Conservation (phyloP, 352 stramenopile species). For the Hyaloperonospora arabidopsidis region DNA sequence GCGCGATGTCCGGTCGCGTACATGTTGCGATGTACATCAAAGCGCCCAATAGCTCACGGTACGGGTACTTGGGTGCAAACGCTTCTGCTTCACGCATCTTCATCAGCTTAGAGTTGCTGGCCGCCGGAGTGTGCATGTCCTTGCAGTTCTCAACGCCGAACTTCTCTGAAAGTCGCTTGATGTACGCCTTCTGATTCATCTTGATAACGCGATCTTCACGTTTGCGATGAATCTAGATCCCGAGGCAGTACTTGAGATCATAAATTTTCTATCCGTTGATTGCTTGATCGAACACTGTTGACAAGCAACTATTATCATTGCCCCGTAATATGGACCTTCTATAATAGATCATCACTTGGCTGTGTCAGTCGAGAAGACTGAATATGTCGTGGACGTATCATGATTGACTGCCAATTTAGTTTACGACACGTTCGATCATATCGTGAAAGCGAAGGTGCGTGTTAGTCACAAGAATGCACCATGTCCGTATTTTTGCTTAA, state of each 20-base stretch:
- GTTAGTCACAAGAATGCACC: too few species aligned
- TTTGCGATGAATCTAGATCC: neutral
- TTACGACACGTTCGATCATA: too few species aligned
- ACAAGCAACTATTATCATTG: neutral
- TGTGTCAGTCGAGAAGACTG: too few species aligned
- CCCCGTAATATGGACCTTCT: neutral
- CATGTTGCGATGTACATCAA: slow-evolving; percentile 1
- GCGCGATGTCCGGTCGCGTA: neutral
- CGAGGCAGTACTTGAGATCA: slow-evolving; percentile 2
- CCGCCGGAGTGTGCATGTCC: slow-evolving; percentile 2
- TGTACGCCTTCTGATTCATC: slow-evolving; percentile 1
- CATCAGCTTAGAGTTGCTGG: slow-evolving; percentile 6
- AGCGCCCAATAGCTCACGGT: slow-evolving; percentile 3
- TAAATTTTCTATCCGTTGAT: neutral
- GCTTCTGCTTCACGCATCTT: neutral
- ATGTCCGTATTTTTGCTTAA: too few species aligned
- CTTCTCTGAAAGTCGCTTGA: neutral
- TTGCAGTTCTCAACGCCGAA: slow-evolving; percentile 1
- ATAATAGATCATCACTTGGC: neutral
- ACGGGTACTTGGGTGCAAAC: neutral
- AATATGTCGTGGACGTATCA: too few species aligned
- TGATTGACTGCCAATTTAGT: too few species aligned
- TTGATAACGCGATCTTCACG: neutral
- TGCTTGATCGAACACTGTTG: neutral
- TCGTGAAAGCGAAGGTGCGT: too few species aligned